Evolutionary conservation across 106 monocot species (phyloP).

Genomic region (Phalaenopsis aphrodite): DNA sequence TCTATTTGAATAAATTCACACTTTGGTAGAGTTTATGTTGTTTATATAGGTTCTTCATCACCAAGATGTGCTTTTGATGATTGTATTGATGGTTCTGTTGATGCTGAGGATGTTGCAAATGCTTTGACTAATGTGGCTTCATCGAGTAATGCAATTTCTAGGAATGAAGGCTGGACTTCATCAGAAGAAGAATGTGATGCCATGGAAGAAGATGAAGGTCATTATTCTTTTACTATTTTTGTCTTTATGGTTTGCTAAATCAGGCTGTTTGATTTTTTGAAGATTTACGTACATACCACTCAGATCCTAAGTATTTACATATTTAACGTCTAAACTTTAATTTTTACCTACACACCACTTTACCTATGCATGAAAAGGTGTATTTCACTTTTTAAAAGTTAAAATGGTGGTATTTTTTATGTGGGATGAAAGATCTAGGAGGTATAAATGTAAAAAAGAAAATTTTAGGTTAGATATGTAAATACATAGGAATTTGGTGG

Average conservation of each 20-base stretch:
- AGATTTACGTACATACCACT: no score
- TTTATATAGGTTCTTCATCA: constrained; percentile 49
- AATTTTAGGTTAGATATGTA: no score
- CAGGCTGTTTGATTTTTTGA: not conserved
- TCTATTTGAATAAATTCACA: not conserved
- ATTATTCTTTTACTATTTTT: constrained; percentile 9
- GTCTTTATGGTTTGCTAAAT: not conserved
- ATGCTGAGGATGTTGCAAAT: constrained; percentile 52
- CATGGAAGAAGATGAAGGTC: constrained; percentile 71
- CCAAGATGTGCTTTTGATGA: constrained; percentile 66
- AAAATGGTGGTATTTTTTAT: no score
- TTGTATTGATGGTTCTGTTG: constrained; percentile 47
- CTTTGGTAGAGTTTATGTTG: not conserved
- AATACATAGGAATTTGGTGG: no score
- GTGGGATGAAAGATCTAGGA: no score
- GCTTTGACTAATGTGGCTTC: constrained; percentile 79
- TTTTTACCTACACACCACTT: no score
- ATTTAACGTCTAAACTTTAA: no score
- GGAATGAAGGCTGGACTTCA: constrained; percentile 63
- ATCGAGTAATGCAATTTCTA: constrained; percentile 34
- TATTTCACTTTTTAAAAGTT: no score
- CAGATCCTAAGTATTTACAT: not conserved
- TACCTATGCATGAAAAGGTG: no score
- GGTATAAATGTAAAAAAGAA: no score
- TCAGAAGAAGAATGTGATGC: constrained; percentile 80